Conservation (phyloP, 192 early-diverging fungal species). For the Backusella sp. region DNA sequence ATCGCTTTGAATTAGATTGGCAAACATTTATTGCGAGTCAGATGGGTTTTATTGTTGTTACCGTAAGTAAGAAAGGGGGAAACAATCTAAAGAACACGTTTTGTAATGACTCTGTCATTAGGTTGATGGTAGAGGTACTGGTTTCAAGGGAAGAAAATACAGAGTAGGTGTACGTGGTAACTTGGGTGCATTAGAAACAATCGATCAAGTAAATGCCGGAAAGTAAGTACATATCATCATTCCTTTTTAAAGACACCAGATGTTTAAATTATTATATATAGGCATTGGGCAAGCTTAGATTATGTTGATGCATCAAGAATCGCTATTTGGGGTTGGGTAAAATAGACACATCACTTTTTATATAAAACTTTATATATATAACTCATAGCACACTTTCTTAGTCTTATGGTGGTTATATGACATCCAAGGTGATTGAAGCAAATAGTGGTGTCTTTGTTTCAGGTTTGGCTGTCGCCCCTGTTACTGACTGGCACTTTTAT, state of each 20-base stretch:
- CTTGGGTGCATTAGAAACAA: constrained; percentile 81
- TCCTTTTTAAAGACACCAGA: no score
- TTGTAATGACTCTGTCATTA: not conserved
- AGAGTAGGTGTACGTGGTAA: constrained; percentile 69
- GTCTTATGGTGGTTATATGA: constrained; percentile 93
- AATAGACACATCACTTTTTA: not conserved
- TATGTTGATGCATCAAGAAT: constrained; percentile 82
- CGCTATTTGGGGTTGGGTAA: constrained; percentile 97
- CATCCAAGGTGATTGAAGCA: constrained; percentile 83
- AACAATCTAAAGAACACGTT: no score
- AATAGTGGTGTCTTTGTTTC: constrained; percentile 79
- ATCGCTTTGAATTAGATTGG: constrained; percentile 65
- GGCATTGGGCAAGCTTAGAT: constrained; percentile 54
- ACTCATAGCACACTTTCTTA: constrained; percentile 6
- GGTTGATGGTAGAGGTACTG: constrained; percentile 91
- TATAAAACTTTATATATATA: not conserved
- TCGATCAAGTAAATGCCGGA: constrained; percentile 85
- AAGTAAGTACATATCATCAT: constrained; percentile 40
- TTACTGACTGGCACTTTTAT: constrained; percentile 86
- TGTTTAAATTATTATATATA: not conserved
- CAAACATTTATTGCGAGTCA: constrained; percentile 66
- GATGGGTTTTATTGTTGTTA: constrained; percentile 66
- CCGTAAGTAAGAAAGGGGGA: constrained; percentile 31
- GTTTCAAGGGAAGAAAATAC: constrained; percentile 80
- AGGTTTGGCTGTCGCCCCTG: constrained; percentile 97